These are phyloP conservation scores for Chamaenerion angustifolium DNA, from an alignment of 345 rosid species.

Conservation along the genomic window DNA sequence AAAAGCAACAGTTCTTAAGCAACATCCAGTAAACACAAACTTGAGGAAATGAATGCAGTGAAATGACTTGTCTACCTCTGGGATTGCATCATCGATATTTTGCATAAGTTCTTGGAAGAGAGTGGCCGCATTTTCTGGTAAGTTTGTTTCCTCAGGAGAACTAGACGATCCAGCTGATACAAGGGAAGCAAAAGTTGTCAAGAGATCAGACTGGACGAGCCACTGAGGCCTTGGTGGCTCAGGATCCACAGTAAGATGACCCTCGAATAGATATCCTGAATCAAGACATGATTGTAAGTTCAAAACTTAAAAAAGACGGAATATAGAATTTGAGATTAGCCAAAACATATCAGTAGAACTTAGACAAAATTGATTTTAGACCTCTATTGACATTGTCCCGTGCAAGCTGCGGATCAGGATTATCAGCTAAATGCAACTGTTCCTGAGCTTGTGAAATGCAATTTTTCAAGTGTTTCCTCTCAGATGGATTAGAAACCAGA, in stretches of 20 bases:
- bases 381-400: slow-evolving; percentile 25
- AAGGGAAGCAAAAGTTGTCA: slow-evolving; percentile 43
- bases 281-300: background rate
- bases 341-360: background rate
- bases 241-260: slow-evolving; percentile 88
- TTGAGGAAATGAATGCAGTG: background rate
- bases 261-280: slow-evolving; percentile 84
- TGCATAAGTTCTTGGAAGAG: slow-evolving; percentile 46
- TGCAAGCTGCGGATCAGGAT: slow-evolving; percentile 18
- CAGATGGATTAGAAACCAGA: slow-evolving; percentile 37
- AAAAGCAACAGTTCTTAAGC: background rate
- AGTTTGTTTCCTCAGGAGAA: slow-evolving; percentile 12
- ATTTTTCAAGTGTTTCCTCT: slow-evolving; percentile 48
- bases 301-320: background rate
- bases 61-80: slow-evolving; percentile 31
- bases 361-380: slow-evolving; percentile 8
- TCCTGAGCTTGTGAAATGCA: slow-evolving; percentile 65
- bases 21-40: background rate
- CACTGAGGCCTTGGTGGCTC: slow-evolving; percentile 90
- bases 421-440: slow-evolving; percentile 33
- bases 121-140: slow-evolving; percentile 28
- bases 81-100: slow-evolving; percentile 43
- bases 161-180: slow-evolving; percentile 44
- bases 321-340: background rate
- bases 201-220: slow-evolving; percentile 60